Percentiles rank a stretch among this genome's conserved stretches.
Conservation (phyloP, 1,284 basidiomycete species). For the Meripilus lineatus region DNA sequence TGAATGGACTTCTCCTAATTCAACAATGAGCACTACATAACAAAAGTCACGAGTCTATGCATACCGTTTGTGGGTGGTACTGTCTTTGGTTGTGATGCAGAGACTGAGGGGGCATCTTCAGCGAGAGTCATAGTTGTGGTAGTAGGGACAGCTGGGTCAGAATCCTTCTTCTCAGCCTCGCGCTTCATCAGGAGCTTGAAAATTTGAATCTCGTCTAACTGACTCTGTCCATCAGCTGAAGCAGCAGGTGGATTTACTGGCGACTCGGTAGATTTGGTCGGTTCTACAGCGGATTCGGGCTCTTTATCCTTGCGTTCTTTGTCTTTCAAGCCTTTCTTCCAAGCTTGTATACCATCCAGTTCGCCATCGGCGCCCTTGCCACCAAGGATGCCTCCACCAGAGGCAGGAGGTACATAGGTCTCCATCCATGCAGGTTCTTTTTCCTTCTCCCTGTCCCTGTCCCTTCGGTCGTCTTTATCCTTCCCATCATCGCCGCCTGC, state of each 20-base stretch:
- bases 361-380: slow-evolving; percentile 57
- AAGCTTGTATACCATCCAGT: slow-evolving; percentile 83
- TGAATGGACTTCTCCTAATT: no score
- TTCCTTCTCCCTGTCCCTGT: slow-evolving; percentile 58
- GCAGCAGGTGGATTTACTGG: slow-evolving; percentile 7
- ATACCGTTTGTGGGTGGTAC: no score
- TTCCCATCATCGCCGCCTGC: slow-evolving; percentile 48
- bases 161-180: slow-evolving; percentile 68
- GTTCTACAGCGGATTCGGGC: slow-evolving; percentile 13
- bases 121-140: neutral
- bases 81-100: neutral
- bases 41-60: no score
- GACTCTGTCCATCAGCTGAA: slow-evolving; percentile 15
- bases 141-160: slow-evolving; percentile 27
- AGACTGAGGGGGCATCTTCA: neutral
- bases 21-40: no score
- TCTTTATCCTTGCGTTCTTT: slow-evolving; percentile 59
- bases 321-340: slow-evolving; percentile 86
- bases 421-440: slow-evolving; percentile 92
- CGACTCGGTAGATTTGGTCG: slow-evolving; percentile 24
- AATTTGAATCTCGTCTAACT: slow-evolving; percentile 78
- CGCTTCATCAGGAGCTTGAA: slow-evolving; percentile 84
- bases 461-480: slow-evolving; percentile 45
- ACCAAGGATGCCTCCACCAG: slow-evolving; percentile 59
- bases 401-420: slow-evolving; percentile 64